Percentiles rank a stretch among this genome's conserved stretches.
These are phyloP conservation scores for Colletotrichum sp. DNA, from an alignment of 2,329 filamentous ascomycete species.

Conservation along the genomic window DNA sequence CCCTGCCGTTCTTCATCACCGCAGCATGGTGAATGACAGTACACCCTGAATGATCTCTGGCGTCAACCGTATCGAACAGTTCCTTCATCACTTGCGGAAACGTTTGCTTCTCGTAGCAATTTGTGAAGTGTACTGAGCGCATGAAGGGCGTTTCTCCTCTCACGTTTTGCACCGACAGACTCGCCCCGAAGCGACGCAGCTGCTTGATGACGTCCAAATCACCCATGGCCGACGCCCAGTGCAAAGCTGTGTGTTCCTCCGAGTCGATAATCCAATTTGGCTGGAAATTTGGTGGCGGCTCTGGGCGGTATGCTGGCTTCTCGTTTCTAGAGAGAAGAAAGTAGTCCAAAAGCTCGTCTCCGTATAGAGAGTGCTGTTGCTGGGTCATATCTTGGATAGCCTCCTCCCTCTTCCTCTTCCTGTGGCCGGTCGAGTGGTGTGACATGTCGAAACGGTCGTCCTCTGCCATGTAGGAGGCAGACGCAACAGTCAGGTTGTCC, in stretches of 20 bases:
- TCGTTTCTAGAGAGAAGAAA: constrained; percentile 88
- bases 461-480: constrained; percentile 84
- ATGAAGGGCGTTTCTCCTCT: constrained; percentile 91
- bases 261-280: constrained; percentile 93
- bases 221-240: constrained; percentile 98
- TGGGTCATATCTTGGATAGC: constrained; percentile 69
- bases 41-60: constrained; percentile 79
- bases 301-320: constrained; percentile 72
- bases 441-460: constrained; percentile 78
- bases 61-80: constrained; percentile 80
- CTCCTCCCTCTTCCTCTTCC: constrained; percentile 81
- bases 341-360: constrained; percentile 93
- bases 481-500: constrained; percentile 82
- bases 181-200: constrained; percentile 81
- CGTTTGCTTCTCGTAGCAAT: constrained; percentile 92
- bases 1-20: constrained; percentile 81
- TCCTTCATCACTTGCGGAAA: constrained; percentile 87
- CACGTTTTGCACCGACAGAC: constrained; percentile 72
- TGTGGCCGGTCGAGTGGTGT: constrained; percentile 63
- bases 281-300: constrained; percentile 85
- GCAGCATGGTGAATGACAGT: constrained; percentile 96
- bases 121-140: constrained; percentile 93
- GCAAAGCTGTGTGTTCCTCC: constrained; percentile 88
- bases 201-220: constrained; percentile 91
- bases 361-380: constrained; percentile 88